Evolutionary conservation across 2,329 filamentous ascomycete species (phyloP), one percentile per base, ranked within the genome.

Genomic region (Aspergillus melleus): DNA sequence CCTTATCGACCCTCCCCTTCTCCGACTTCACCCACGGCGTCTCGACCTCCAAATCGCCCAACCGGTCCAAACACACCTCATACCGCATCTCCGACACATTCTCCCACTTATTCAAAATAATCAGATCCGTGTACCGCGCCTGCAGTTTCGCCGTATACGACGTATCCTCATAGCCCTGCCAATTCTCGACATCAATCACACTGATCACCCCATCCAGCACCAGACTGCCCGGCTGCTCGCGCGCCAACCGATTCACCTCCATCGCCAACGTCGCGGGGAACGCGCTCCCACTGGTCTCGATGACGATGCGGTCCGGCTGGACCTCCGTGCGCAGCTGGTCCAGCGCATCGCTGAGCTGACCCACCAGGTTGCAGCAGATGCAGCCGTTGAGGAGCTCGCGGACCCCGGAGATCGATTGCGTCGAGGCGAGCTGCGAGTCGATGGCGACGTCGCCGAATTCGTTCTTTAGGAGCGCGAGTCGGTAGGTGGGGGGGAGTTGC

Each of bases 291-390:
- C 87, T 91, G 2, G 95, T 99, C 82, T 99, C 95, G 74, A 99
- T 88, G 55, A 99, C 87, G 76, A 99, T 95, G 57, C 95, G 86
- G 73, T 97, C 90, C 0, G 92, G 94, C 0, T 66, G 63, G 6
- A 84, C 78, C 42, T 83, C 78, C 26, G 79, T 76, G 54, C 85
- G 84, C 46, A 99, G 87, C 71, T 95, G 88, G 49, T 84, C 79
- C 19, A 99, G 87, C 1, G 94, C 93, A 52, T 90, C 87, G 61
- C 87, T 86, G 8, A 99, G 86, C 76, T 96, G 91, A 16, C 95
- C 95, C 61, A 99, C 94, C 26, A 98, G 89, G 74, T 98, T 98
- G 81, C 95, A 99, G 85, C 95, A 99, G 77, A 99, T 98, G 79
- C 95, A 98, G 66, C 94, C 95, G 75, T 96, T 96, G 56, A 99